A percentile compares a stretch with the other conserved stretches of the same genome.
phyloP scores from a whole-genome alignment of 2,329 filamentous ascomycete genomes.

The Lomentospora prolificans region DNA sequence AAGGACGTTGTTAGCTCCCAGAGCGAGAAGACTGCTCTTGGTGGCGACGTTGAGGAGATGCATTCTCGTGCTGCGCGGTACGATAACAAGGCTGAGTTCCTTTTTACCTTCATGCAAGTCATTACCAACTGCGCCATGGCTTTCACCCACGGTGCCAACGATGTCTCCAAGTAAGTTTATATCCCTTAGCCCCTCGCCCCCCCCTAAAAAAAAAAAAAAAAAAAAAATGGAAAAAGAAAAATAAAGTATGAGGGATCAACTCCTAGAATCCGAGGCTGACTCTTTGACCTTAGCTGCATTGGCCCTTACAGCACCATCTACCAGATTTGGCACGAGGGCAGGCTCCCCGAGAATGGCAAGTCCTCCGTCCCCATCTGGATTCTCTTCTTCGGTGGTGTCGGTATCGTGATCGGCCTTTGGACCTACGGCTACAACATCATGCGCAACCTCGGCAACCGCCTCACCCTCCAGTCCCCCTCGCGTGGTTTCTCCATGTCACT shows the following conservation, averaged over 20 bases:
- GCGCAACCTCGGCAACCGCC: conserved; percentile 50
- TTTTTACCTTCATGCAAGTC: conserved; percentile 57
- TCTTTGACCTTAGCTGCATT: conserved; percentile 28
- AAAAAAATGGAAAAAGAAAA: too few species aligned
- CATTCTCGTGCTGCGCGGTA: conserved; percentile 54
- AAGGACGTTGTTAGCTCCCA: conserved; percentile 76
- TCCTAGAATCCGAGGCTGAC: neutral
- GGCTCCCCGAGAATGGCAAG: conserved; percentile 30
- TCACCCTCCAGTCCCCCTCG: conserved; percentile 52
- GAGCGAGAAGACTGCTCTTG: conserved; percentile 41
- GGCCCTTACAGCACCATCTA: conserved; percentile 55
- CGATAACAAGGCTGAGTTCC: conserved; percentile 58
- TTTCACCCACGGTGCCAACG: conserved; percentile 68
- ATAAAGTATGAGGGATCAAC: too few species aligned
- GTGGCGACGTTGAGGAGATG: conserved; percentile 30
- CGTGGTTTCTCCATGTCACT: conserved; percentile 53
- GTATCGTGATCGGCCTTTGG: conserved; percentile 46
- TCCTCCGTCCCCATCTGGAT: conserved; percentile 50
- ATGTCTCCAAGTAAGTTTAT: conserved; percentile 43
- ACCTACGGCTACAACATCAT: conserved; percentile 57
- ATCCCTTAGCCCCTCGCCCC: neutral
- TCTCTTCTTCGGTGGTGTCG: conserved; percentile 41
- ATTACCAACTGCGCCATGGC: conserved; percentile 61
- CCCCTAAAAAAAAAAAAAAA: too few species aligned
- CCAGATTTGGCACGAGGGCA: conserved; percentile 44